phyloP scores from a whole-genome alignment of 2,329 filamentous ascomycete genomes.

The Acrodontium crateriforme region DNA sequence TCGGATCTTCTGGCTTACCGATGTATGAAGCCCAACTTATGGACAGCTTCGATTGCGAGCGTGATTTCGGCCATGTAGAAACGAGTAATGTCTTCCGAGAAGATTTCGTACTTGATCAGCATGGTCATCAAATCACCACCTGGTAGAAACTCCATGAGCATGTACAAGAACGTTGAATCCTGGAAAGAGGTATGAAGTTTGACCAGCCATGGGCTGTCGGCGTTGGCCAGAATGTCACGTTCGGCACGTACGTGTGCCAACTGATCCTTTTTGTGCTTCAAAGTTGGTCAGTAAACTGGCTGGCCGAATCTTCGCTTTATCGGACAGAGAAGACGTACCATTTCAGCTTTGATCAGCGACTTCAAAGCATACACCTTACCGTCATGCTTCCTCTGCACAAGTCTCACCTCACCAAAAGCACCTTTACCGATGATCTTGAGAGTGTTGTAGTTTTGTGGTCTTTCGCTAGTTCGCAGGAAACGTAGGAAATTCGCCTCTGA shows the following conservation, averaged over 20 bases:
- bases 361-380: constrained; percentile 98
- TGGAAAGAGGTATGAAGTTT: constrained; percentile 98
- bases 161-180: constrained; percentile 89
- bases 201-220: constrained; percentile 98
- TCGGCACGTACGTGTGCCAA: constrained; percentile 93
- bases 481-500: constrained; percentile 88
- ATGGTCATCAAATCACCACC: constrained; percentile 99
- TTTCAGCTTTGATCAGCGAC: constrained; percentile 95
- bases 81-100: constrained; percentile 93
- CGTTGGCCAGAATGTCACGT: constrained; percentile 93
- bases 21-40: constrained; percentile 96
- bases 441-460: constrained; percentile 86
- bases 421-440: constrained; percentile 98
- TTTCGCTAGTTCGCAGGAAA: constrained; percentile 85
- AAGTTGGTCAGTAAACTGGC: constrained; percentile 6
- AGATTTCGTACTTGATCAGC: constrained; percentile 99
- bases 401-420: constrained; percentile 94
- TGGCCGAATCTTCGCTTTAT: background rate
- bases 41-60: constrained; percentile 94
- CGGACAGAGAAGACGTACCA: constrained; percentile 37
- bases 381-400: constrained; percentile 91
- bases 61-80: constrained; percentile 99
- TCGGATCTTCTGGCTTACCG: constrained; percentile 54
- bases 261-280: constrained; percentile 87
- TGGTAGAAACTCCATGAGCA: constrained; percentile 98